Conservation (phyloP, 192 early-diverging fungal genomes). For the Coemansia sp. region DNA sequence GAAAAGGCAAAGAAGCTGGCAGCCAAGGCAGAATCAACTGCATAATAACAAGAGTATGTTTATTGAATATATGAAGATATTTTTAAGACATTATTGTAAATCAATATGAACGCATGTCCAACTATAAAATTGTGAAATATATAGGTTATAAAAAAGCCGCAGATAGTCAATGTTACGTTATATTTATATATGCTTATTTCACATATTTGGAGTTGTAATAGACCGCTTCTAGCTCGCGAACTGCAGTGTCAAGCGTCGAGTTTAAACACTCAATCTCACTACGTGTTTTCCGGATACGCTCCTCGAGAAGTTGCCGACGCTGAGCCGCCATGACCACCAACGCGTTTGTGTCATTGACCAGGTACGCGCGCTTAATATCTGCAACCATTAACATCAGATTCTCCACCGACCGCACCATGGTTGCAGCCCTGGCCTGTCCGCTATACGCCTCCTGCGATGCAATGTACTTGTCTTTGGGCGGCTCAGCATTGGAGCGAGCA, state of each 20-base stretch:
- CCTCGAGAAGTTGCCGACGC: conserved; percentile 33
- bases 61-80: too few species aligned
- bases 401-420: conserved; percentile 53
- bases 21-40: background rate
- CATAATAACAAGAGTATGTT: background rate
- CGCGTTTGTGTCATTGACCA: conserved; percentile 46
- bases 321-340: conserved; percentile 34
- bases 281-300: conserved; percentile 18
- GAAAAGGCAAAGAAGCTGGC: conserved; percentile 22
- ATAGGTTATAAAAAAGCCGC: too few species aligned
- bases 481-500: conserved; percentile 12
- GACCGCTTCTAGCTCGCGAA: conserved; percentile 48
- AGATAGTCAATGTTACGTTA: background rate
- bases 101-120: too few species aligned
- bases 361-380: conserved; percentile 44
- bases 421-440: conserved; percentile 48
- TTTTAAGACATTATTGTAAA: too few species aligned
- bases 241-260: conserved; percentile 36
- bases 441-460: conserved; percentile 51
- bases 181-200: conserved; percentile 2
- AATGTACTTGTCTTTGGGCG: conserved; percentile 50
- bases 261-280: conserved; percentile 37
- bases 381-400: conserved; percentile 51
- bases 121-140: too few species aligned
- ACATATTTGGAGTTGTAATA: conserved; percentile 51